A percentile compares a stretch with the other conserved stretches of the same genome.
Conservation (phyloP, 441 rosid species). For the Syzygium malaccense region DNA sequence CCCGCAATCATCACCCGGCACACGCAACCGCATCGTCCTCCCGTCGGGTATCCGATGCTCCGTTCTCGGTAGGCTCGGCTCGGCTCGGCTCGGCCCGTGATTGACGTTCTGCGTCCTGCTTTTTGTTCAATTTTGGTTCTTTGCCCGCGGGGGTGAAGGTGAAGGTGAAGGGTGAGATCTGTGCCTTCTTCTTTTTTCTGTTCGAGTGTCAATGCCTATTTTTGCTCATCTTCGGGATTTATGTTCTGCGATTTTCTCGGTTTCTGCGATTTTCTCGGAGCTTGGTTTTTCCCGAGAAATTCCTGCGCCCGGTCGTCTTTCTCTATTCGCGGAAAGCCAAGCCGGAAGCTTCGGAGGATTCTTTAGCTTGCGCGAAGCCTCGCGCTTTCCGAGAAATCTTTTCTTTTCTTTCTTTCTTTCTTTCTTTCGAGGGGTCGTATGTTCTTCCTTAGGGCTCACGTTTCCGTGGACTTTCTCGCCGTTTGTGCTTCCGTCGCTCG, state of each 20-base stretch:
- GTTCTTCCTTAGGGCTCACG: background rate
- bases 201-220: background rate
- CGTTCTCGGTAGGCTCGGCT: background rate
- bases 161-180: background rate
- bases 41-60: background rate
- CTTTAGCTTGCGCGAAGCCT: background rate
- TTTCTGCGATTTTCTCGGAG: background rate
- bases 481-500: background rate
- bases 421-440: background rate
- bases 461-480: constrained; percentile 31
- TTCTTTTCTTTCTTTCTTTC: background rate
- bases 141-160: background rate
- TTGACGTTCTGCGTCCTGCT: background rate
- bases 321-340: background rate
- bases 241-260: constrained; percentile 1
- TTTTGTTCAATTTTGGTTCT: background rate
- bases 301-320: background rate
- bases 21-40: background rate
- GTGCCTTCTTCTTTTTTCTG: background rate
- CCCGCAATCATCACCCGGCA: background rate
- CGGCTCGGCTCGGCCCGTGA: background rate
- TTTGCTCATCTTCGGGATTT: background rate
- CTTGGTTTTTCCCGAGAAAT: background rate
- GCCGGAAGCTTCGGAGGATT: background rate
- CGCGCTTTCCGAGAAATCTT: constrained; percentile 13